These are phyloP conservation scores for Celoporthe dispersa DNA, from an alignment of 2,329 filamentous ascomycete genomes.

Conservation along the genomic window DNA sequence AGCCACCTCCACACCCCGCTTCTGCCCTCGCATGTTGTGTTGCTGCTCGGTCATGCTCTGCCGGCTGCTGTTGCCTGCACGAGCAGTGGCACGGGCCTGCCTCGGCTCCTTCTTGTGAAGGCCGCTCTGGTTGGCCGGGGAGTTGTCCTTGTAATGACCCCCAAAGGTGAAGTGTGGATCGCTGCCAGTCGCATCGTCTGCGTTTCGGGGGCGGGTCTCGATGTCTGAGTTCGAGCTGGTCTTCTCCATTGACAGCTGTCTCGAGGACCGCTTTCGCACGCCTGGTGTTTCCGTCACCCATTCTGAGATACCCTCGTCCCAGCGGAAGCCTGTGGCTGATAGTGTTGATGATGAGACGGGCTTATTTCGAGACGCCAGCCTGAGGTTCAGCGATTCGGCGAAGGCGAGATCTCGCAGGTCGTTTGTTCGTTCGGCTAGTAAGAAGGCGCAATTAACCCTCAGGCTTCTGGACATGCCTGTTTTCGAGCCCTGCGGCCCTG, in stretches of 20 bases:
- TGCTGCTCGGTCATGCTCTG: slow-evolving; percentile 3
- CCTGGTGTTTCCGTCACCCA: slow-evolving; percentile 38
- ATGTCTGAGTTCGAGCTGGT: no score
- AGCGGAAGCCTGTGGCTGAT: slow-evolving; percentile 37
- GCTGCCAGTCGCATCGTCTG: not conserved
- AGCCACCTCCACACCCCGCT: slow-evolving; percentile 17
- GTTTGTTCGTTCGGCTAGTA: slow-evolving; percentile 56
- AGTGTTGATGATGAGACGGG: slow-evolving; percentile 14
- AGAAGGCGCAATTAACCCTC: slow-evolving; percentile 53
- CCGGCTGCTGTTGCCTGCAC: not conserved
- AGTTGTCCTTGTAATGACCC: not conserved
- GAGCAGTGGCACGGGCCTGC: slow-evolving; percentile 10
- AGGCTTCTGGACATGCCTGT: slow-evolving; percentile 43
- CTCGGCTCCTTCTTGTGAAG: slow-evolving; percentile 13
- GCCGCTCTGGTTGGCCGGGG: slow-evolving; percentile 10
- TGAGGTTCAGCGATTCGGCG: slow-evolving; percentile 49
- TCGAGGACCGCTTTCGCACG: not conserved
- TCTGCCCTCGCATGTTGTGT: not conserved
- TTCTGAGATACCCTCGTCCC: slow-evolving; percentile 46
- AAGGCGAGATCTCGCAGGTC: slow-evolving; percentile 58
- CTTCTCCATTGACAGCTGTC: not conserved
- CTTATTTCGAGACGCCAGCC: slow-evolving; percentile 13
- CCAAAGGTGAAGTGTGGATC: not conserved
- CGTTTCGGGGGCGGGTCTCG: no score
- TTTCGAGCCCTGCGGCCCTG: slow-evolving; percentile 38